These are phyloP conservation scores for Eucalyptus leucophloia DNA, from an alignment of 345 rosid species.

Conservation along the genomic window DNA sequence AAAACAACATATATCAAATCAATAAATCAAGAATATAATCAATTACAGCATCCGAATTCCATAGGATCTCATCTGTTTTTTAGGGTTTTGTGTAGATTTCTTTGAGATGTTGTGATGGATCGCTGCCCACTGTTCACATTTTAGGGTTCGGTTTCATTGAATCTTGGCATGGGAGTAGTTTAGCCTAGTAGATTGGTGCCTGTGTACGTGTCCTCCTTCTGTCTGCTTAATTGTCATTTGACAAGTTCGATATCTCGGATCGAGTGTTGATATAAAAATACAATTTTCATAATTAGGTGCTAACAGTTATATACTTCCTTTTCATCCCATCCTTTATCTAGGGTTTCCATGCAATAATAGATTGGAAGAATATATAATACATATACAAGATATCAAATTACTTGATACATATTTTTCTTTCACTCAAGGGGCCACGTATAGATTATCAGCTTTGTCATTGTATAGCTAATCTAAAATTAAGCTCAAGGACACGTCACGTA, in stretches of 20 bases:
- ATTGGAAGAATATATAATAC: neutral
- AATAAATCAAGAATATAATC: neutral
- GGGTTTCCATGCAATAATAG: neutral
- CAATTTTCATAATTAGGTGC: neutral
- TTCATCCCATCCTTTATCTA: neutral
- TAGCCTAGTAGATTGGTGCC: neutral
- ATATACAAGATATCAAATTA: neutral
- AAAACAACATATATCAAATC: neutral
- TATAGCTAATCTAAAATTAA: neutral
- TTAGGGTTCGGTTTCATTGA: neutral
- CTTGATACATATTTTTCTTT: neutral
- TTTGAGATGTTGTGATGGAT: neutral
- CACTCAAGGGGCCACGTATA: neutral
- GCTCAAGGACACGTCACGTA: neutral
- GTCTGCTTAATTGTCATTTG: neutral
- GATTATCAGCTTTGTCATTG: neutral
- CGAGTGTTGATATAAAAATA: neutral
- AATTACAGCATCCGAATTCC: neutral
- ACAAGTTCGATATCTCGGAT: neutral
- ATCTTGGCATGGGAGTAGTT: neutral
- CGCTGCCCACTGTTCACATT: neutral
- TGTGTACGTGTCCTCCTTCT: neutral
- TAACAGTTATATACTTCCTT: neutral
- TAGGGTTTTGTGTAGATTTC: neutral
- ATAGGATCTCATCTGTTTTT: neutral